phyloP scores from a whole-genome alignment of 441 rosid genomes.

The Adansonia gregorii region DNA sequence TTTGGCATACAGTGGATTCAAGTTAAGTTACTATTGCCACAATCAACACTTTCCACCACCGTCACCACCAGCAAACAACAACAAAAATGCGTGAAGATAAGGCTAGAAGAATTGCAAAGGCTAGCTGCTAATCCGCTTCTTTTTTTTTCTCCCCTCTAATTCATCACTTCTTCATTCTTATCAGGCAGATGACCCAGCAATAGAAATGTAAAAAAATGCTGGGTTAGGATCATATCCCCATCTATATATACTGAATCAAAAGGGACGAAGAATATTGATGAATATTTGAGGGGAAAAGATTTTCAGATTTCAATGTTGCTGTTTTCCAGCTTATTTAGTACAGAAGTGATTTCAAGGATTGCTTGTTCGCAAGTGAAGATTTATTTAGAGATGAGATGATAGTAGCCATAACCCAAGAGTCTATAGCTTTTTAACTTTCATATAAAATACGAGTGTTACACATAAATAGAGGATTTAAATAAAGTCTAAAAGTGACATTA shows the following conservation, averaged over 20 bases:
- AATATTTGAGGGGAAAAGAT: neutral
- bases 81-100: neutral
- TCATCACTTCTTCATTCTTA: neutral
- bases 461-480: neutral
- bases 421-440: conserved; percentile 19
- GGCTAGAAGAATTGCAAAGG: neutral
- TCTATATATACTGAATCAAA: conserved; percentile 24
- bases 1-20: neutral
- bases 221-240: conserved; percentile 13
- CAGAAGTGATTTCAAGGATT: neutral
- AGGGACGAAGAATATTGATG: conserved; percentile 6
- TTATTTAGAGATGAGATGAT: neutral
- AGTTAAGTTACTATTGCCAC: conserved; percentile 4
- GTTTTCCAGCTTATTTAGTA: conserved; percentile 8
- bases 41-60: neutral
- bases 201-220: neutral
- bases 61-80: neutral
- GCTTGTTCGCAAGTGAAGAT: neutral
- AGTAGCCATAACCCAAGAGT: neutral
- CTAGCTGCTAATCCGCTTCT: conserved; percentile 1
- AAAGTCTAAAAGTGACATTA: too few relatives aligned
- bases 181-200: neutral
- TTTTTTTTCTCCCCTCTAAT: neutral
- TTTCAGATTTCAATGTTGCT: neutral
- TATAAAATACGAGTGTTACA: conserved; percentile 25